Evolutionary conservation across 108 stramenopile genomes (phyloP).

Genomic region (Schizochytrium sp.): DNA sequence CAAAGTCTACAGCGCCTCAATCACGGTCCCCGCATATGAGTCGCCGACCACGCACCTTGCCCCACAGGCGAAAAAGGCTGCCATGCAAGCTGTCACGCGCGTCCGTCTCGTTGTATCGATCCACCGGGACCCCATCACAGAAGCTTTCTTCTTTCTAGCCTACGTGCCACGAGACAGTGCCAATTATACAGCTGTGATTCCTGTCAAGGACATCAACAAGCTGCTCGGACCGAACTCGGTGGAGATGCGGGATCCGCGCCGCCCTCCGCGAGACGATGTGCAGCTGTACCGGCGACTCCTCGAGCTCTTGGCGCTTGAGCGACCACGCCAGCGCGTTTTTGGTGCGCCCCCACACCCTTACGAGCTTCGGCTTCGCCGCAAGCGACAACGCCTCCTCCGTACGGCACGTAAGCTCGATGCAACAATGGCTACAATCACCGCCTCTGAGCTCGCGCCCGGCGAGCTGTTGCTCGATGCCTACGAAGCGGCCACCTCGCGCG

Average conservation of each 20-base stretch:
- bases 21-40: not conserved
- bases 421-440: not conserved
- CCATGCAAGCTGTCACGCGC: not conserved
- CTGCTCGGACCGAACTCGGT: not conserved
- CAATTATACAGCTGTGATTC: not conserved
- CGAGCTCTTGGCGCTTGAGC: slow-evolving; percentile 3
- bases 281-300: not conserved
- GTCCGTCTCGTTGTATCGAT: not conserved
- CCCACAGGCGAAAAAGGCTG: not conserved
- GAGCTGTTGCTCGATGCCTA: not conserved
- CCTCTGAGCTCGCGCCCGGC: not conserved
- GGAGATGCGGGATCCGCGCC: slow-evolving; percentile 4
- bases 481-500: not conserved
- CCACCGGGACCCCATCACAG: not conserved
- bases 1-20: not conserved
- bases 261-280: not conserved
- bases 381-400: not conserved
- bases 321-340: not conserved
- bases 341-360: not conserved
- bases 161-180: not conserved
- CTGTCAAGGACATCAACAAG: not conserved
- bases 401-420: not conserved
- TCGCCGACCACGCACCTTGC: not conserved
- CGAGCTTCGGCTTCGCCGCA: not conserved
- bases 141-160: not conserved